These are phyloP conservation scores for Abeoforma whisleri DNA, from an alignment of 78 protist genomes.

Conservation along the genomic window DNA sequence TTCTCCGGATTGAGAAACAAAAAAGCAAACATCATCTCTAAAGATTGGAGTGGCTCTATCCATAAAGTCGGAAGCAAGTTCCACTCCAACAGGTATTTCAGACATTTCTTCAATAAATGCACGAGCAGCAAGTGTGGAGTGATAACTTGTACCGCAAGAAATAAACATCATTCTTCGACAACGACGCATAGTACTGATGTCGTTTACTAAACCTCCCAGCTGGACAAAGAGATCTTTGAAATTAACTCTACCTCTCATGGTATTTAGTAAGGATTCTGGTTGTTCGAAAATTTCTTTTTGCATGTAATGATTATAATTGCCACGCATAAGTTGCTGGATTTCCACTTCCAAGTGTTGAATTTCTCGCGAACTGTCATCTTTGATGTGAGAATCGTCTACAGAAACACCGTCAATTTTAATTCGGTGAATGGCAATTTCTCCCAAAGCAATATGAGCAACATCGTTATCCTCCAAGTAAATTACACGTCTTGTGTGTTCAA, in stretches of 20 bases:
- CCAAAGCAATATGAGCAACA: constrained; percentile 34
- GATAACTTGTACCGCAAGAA: constrained; percentile 81
- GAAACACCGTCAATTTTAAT: not conserved
- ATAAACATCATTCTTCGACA: constrained; percentile 60
- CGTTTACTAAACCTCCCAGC: constrained; percentile 44
- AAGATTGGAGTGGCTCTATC: constrained; percentile 59
- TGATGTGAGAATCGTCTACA: not conserved
- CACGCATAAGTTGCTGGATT: constrained; percentile 54
- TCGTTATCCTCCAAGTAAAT: constrained; percentile 71
- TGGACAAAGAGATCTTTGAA: not conserved
- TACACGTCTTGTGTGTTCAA: constrained; percentile 64
- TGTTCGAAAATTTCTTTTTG: constrained; percentile 94
- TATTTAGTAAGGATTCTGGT: constrained; percentile 65
- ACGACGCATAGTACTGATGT: constrained; percentile 41
- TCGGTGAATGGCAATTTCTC: constrained; percentile 38
- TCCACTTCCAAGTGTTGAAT: constrained; percentile 52
- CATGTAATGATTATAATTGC: constrained; percentile 70
- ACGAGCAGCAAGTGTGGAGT: constrained; percentile 52
- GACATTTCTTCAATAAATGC: constrained; percentile 54
- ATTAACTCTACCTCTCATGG: constrained; percentile 68
- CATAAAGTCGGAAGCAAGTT: constrained; percentile 62
- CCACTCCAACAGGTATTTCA: constrained; percentile 50
- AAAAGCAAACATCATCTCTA: constrained; percentile 48
- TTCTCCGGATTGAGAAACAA: constrained; percentile 68
- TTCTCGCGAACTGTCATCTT: no score